These are phyloP conservation scores for Fusarium sp. DNA, from an alignment of 2,329 filamentous ascomycete genomes.

Conservation along the genomic window DNA sequence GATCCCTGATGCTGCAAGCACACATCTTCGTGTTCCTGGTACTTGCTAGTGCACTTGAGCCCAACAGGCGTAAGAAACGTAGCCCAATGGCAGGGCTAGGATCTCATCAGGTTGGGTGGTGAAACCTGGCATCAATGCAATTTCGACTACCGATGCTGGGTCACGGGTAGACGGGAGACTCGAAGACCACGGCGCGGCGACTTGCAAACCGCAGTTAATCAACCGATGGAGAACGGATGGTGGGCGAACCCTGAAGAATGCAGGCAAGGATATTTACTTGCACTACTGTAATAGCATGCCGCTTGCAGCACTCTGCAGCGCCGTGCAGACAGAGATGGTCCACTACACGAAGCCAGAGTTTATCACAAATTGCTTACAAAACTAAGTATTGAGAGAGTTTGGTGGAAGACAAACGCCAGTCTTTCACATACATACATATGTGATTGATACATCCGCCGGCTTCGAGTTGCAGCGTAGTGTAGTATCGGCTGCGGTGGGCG, in stretches of 20 bases:
- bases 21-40: constrained; percentile 16
- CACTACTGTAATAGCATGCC: constrained; percentile 27
- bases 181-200: neutral
- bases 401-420: neutral
- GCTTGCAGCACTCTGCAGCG: constrained; percentile 37
- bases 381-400: neutral
- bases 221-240: neutral
- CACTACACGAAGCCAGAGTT: constrained; percentile 17
- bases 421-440: neutral
- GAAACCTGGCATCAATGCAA: constrained; percentile 22
- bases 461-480: neutral
- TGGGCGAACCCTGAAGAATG: constrained; percentile 36
- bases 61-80: neutral
- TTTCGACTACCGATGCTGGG: constrained; percentile 5
- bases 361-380: neutral
- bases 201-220: neutral
- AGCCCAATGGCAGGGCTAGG: constrained; percentile 2
- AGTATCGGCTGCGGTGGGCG: neutral
- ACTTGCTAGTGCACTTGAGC: constrained; percentile 2
- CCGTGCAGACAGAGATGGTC: constrained; percentile 12
- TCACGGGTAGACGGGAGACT: constrained; percentile 7
- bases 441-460: neutral
- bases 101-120: neutral
- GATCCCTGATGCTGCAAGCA: constrained; percentile 5
- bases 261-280: constrained; percentile 33